Evolutionary conservation across 2,329 filamentous ascomycete species (phyloP).

Genomic region (Diaporthe citriasiana): DNA sequence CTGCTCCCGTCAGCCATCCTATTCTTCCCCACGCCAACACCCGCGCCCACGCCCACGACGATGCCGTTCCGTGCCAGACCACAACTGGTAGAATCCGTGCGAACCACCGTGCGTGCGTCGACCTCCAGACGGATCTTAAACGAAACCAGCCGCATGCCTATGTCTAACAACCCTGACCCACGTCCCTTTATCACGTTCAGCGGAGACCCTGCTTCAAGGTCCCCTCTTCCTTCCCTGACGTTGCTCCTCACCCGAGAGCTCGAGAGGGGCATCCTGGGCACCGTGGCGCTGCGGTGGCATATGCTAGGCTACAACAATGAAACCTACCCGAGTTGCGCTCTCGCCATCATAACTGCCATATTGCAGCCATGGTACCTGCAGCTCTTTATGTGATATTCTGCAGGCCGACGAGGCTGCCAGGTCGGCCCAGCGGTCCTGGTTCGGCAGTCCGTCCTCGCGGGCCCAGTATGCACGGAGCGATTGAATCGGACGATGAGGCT

Average conservation of each 20-base stretch:
- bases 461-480: background rate
- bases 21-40: slow-evolving; percentile 35
- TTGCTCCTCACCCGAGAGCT: slow-evolving; percentile 8
- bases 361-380: background rate
- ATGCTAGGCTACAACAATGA: background rate
- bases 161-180: slow-evolving; percentile 40
- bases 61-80: background rate
- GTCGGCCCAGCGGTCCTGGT: slow-evolving; percentile 7
- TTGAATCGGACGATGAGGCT: slow-evolving; percentile 39
- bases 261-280: slow-evolving; percentile 2
- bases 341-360: background rate
- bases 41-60: slow-evolving; percentile 14
- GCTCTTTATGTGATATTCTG: background rate
- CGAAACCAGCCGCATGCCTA: slow-evolving; percentile 9
- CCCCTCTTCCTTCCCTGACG: slow-evolving; percentile 13
- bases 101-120: slow-evolving; percentile 38
- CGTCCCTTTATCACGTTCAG: slow-evolving; percentile 30
- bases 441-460: background rate
- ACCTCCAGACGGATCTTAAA: slow-evolving; percentile 22
- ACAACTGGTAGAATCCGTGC: slow-evolving; percentile 30
- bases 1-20: slow-evolving; percentile 33
- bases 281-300: slow-evolving; percentile 9
- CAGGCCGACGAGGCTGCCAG: background rate
- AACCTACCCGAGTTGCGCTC: slow-evolving; percentile 1
- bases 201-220: slow-evolving; percentile 8